Evolutionary conservation across 176 grass and related monocot species (phyloP), one percentile per base, ranked within the genome.

Genomic region (Oryza punctata): DNA sequence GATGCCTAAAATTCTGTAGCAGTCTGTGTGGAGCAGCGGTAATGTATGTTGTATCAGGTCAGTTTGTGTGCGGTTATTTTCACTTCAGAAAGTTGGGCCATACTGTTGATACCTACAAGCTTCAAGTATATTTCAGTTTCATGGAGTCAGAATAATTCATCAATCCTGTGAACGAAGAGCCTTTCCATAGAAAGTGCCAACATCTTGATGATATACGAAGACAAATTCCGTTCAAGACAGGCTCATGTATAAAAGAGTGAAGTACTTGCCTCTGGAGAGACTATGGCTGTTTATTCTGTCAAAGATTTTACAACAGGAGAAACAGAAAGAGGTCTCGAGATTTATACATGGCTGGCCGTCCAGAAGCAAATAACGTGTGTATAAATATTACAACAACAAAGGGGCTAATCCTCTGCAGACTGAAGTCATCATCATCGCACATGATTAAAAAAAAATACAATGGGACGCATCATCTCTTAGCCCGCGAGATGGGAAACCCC

Each of bases 381-480:
- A 64, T 0, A 37, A 54, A 15, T 69, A 27, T 84, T 57, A 54
- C 63, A 76, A 45, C 29, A 30, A 50, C 5, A 63, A 57, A 41
- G 40, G 73, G 65, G 74, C 74, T 33, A 67, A 76, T 84, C 71
- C 72, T 75, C 11, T 75, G 71, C 61, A 74, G 61, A 49, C 81
- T 61, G 2, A 61, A 61, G n/a, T 61, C n/a, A 67, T 77, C 47
- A 70, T 77, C 47, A 70, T 57, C 73, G 19, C 33, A 38, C 72
- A 44, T 61, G 72, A 33, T 57, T 38, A 37, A 38, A 38, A 57
- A 61, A 82, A 54, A 13, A 84, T 35, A 35, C n/a, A 76, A 30
- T 27, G 64, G 82, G 32, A 67, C 32, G 73, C 73, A 70, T 66
- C 66, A 85, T 78, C 27, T 61, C 63, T 29, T 70, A 85, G 83